Evolutionary conservation across 345 rosid genomes (phyloP).

Genomic region (Eucalyptus pauciflora): DNA sequence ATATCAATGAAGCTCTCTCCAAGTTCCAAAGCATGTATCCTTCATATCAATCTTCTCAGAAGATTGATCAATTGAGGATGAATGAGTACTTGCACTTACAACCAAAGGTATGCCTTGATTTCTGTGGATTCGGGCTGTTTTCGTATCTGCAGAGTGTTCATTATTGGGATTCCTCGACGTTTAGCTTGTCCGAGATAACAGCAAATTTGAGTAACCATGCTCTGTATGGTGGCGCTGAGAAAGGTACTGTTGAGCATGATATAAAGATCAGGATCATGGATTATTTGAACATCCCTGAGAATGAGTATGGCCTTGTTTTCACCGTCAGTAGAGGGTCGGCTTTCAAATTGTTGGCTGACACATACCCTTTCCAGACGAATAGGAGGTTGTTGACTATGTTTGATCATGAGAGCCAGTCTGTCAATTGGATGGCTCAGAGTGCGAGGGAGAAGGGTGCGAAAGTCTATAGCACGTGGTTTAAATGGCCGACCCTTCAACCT

Average conservation of each 20-base stretch:
- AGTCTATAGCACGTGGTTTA: conserved; percentile 85
- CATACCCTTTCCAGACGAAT: conserved; percentile 94
- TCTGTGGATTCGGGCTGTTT: conserved; percentile 92
- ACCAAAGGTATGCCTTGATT: conserved; percentile 97
- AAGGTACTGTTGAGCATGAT: conserved; percentile 79
- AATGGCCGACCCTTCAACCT: conserved; percentile 95
- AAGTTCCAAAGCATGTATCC: conserved; percentile 91
- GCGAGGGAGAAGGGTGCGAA: conserved; percentile 96
- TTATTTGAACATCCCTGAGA: conserved; percentile 92
- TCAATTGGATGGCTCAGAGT: conserved; percentile 95
- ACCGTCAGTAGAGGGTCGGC: conserved; percentile 99
- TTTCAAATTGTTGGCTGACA: conserved; percentile 82
- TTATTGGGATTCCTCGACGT: conserved; percentile 96
- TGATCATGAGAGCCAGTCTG: conserved; percentile 96
- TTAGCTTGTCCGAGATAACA: conserved; percentile 92
- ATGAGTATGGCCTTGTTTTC: conserved; percentile 95
- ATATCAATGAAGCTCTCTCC: conserved; percentile 43
- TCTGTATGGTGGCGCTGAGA: conserved; percentile 86
- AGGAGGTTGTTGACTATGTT: conserved; percentile 94
- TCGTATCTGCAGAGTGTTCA: conserved; percentile 85
- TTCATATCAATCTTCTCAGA: conserved; percentile 66
- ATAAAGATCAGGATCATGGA: conserved; percentile 92
- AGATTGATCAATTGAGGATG: conserved; percentile 70
- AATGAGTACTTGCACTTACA: conserved; percentile 74
- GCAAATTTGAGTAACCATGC: conserved; percentile 96